Evolutionary conservation across 306 rosid genomes (phyloP), one percentile per base, ranked within the genome.

Genomic region (Fagus crenata): DNA sequence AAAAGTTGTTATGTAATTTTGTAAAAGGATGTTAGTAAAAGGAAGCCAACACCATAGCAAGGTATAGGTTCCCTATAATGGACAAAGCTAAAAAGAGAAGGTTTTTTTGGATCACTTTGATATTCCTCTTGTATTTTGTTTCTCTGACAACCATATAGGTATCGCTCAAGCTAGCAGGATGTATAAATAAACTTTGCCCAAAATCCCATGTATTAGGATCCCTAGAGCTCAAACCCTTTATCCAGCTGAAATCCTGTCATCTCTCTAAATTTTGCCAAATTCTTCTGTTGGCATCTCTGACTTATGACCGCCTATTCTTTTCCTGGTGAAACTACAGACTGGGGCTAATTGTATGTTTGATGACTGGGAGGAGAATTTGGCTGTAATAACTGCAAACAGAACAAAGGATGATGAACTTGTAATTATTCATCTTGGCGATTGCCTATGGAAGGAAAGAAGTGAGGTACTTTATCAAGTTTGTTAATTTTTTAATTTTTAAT

Each of bases 401-500:
- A 94, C 98, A 75, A 92, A 94, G 85, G 97, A 85, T 77, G 98
- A 94, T 46, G 97, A 94, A 74, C 91, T 94, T 54, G 98, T 92
- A 51, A 88, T 92, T 68, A 80, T 89, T 69, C 97, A 94, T 77
- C 96, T 94, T 40, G 98, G 98, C 59, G 98, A 92, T 81, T 86
- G 95, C 85, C 74, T 94, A 59, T 94, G 96, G 98, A 94, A 87
- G 88, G 98, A 94, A 76, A 88, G 85, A 82, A 89, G 91, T 74
- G 96, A 92, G 96, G 98, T 95, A 82, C 40, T 55, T 8, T 63
- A 55, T n/a, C 6, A 40, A 71, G 51, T 76, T 58, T 32, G 15
- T 67, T 64, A 49, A 40, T 79, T 72, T 59, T 39, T 32, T n/a
- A 15, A 36, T 65, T 32, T 28, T 72, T 2, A 37, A 12, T 41